Evolutionary conservation across 2,329 filamentous ascomycete species (phyloP), one percentile per base, ranked within the genome.

Genomic region (Metarhizium anisopliae): DNA sequence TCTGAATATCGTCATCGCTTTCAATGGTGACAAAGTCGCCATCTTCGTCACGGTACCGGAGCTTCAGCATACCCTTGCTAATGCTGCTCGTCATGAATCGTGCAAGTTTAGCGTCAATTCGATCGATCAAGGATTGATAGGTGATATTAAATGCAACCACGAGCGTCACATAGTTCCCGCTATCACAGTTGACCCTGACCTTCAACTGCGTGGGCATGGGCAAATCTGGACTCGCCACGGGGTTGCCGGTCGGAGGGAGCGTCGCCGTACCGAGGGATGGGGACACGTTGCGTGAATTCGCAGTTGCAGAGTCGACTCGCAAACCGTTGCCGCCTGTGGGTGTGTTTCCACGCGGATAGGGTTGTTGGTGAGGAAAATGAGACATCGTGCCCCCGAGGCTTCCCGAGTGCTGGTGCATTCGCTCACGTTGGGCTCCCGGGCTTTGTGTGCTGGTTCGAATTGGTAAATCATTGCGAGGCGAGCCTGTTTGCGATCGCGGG

Each of bases 131-230:
- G 29, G 90, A 94, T 62, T 94, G 90, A 72, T 95, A 97, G 45
- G 90, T 87, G 64, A 97, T 97, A 68, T 95, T 96, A 72, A 90
- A 95, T 36, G 90, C 89, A 47, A 96, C 95, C 11, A 99, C 93
- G n/a, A 99, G 80, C 1, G 93, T 96, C 57, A 96, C 87, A 63
- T 95, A 95, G 67, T 92, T 94, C 50, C 88, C 87, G 50, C 72
- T 75, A 57, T 94, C 90, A 67, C 90, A 95, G 66, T 93, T 93
- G 56, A 99, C 91, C 69, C 95, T 95, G 52, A 96, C 92, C 73
- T 96, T 97, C 53, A 99, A 80, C 67, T 97, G 94, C 7, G 89
- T 85, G 50, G 79, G 82, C 52, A 80, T 69, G 29, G 74, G 77
- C 63, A 81, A 65, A 29, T 91, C 66, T 69, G 70, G 75, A 62